Base-by-base conservation (phyloP, 2,329 filamentous ascomycete genomes). In the Calonectria hongkongensis region DNA sequence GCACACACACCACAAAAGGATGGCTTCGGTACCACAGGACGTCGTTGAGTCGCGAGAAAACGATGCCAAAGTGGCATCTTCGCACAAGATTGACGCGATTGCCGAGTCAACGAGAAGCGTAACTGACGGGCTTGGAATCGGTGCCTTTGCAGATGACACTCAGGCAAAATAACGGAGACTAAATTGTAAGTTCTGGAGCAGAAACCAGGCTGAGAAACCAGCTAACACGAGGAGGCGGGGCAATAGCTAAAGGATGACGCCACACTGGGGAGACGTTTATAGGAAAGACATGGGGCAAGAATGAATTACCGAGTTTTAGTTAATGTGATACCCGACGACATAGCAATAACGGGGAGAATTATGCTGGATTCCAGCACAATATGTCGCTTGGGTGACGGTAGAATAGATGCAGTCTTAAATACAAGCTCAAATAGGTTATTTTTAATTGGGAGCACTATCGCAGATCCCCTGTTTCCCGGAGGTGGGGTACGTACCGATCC, bases 1-100 rank as follows among this genome's bases (percentile, higher is more conserved):
- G 84, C 78, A 79, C 80, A 71, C 84, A 78, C 70, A 72, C 36
- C 72, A 64, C 54, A 28, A 58, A 47, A 79, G 63, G 33, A 66
- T 54, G 9, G 60, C 58, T 6, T 48, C 21, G 0, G 54, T 54
- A 16, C 66, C 75, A 15, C 72, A 70, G n/a, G 39, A 70, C 18
- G 30, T 72, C 36, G 33, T 71, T 15, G 69, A 76, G 51, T 27
- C 76, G 13, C 45, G 70, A 6, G 64, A 74, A 7, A 68, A 72
- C n/a, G 72, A 73, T 0, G 69, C 51, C 30, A 72, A 73, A 28
- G 74, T 41, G 25, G 21, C 33, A n/a, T 12, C 30, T 4, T 60
- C 54, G 16, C 54, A 21, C 3, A 21, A 41, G 1, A 13, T 28
- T 6, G 36, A 41, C 15, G 33, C 21, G 18, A 60, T 60, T 25